Conservation (phyloP, 371 early-diverging fungal species). For the Conidiobolus incongruus region DNA sequence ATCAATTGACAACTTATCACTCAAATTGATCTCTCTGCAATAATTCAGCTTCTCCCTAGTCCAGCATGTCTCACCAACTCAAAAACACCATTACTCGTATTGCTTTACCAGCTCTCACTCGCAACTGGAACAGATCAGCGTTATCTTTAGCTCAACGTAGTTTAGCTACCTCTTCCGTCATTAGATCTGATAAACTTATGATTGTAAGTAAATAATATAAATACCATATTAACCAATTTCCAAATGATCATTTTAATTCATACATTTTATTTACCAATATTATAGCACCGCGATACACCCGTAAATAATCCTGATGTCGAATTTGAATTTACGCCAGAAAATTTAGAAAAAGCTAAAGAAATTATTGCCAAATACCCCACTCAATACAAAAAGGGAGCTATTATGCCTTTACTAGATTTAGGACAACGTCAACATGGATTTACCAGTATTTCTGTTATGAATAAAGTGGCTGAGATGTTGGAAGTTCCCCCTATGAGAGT, state of each 20-base stretch:
- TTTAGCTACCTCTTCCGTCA: constrained; percentile 18
- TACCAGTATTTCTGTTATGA: constrained; percentile 88
- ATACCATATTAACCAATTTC: not conserved
- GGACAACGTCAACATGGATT: constrained; percentile 89
- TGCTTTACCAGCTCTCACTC: no score
- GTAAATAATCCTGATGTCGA: constrained; percentile 70
- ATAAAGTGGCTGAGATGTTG: constrained; percentile 78
- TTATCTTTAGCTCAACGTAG: no score
- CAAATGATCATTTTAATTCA: not conserved
- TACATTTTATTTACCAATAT: not conserved
- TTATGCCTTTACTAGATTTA: constrained; percentile 87
- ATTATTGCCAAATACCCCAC: constrained; percentile 87
- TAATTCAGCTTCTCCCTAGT: no score
- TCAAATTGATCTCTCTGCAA: no score
- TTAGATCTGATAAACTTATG: constrained; percentile 39
- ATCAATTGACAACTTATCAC: no score
- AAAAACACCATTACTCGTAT: no score
- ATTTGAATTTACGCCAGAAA: constrained; percentile 69
- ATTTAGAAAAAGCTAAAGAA: constrained; percentile 54
- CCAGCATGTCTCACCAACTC: no score
- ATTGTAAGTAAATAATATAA: no score
- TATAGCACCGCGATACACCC: constrained; percentile 71
- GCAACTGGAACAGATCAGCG: no score
- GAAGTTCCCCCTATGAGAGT: constrained; percentile 97
- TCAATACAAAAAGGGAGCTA: constrained; percentile 94